Evolutionary conservation across 169 alveolate genomes (phyloP), one percentile per base, ranked within the genome.

Genomic region (Besnoitia besnoiti): DNA sequence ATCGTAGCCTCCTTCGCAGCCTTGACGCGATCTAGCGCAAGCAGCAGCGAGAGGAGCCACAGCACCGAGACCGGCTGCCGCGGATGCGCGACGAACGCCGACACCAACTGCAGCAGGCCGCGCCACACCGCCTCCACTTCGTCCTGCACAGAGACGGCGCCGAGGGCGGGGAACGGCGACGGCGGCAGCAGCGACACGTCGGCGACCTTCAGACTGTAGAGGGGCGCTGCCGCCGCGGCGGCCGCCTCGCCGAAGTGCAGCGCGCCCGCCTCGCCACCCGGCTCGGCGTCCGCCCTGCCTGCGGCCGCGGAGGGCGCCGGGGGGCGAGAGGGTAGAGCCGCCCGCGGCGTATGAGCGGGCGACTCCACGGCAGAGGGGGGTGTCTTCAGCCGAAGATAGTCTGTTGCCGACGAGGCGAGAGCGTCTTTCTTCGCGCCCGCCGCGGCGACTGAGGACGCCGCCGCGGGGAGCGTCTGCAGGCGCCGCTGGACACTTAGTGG

Each of bases 61-160:
- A 89, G 80, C 21, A 89, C 51, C 44, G 93, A 89, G 49, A 89
- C 67, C 50, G 93, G 93, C 93, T 89, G 93, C 37, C 80, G 39
- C 16, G 89, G 82, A 0, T 61, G 5, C 33, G 87, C 55, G 62
- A 89, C 59, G 49, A 50, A n/a, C 14, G 50, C 30, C 8, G 79
- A 37, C 24, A 73, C 80, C 3, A 89, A 35, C 35, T 79, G 75
- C 7, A 47, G 55, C 47, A 89, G 79, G 4, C 33, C 62, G 33
- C 27, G 39, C 93, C 93, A 89, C 7, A 50, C 42, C 19, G 3
- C 50, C 61, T 89, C 93, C 37, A 37, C 80, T 3, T 61, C 93
- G 39, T 42, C 47, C 46, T 30, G n/a, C 12, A 0, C 33, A 21
- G 67, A n/a, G 30, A 16, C 4, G 24, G 30, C 30, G 24, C 1